Evolutionary conservation across 228 moss, liverwort and hornwort genomes (phyloP), one percentile per base, ranked within the genome.

Genomic region (Sphagnum fallax): DNA sequence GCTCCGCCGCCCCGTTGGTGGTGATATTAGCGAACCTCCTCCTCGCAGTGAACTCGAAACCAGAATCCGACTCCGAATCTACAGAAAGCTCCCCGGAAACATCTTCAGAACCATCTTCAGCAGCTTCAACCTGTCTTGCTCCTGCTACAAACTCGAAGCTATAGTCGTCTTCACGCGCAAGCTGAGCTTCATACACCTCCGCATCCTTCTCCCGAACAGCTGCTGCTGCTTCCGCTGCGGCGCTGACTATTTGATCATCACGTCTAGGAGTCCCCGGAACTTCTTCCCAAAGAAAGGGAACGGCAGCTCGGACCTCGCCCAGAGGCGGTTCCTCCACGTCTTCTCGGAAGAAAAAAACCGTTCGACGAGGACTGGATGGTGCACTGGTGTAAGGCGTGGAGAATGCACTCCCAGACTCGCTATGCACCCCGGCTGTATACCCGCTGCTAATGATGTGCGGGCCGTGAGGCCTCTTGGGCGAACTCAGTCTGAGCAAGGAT

Each of bases 221-320:
- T 16, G 63, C 66, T 75, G 68, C 51, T 67, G 65, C 69, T 51
- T 60, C 71, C 65, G 63, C 14, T 52, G 6, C 62, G 6, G 9
- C 15, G 8, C 18, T 49, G 9, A n/a, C 16, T 4, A 48, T 61
- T 16, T 52, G 13, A 53, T 60, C 32, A 53, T 81, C 78, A 60
- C 16, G 47, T 75, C 70, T 79, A 6, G 82, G 75, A 7, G 64
- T 85, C 16, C 85, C 85, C 0, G 85, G 85, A 15, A 71, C 60
- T 50, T 72, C 61, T 75, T 85, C 85, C 85, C 85, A 85, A 4
- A 71, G 66, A 71, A 85, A 85, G 8, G 85, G 85, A 12, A 85
- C 65, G 53, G 85, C 85, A 4, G 85, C 82, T 6, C 52, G 85
- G 0, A 85, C 85, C 75, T 85, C 85, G 2, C 85, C 85, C 32